A percentile compares a stretch with the other conserved stretches of the same genome.
These are phyloP conservation scores for Plasmodium chabaudi DNA, from an alignment of 169 alveolate species.

Conservation along the genomic window DNA sequence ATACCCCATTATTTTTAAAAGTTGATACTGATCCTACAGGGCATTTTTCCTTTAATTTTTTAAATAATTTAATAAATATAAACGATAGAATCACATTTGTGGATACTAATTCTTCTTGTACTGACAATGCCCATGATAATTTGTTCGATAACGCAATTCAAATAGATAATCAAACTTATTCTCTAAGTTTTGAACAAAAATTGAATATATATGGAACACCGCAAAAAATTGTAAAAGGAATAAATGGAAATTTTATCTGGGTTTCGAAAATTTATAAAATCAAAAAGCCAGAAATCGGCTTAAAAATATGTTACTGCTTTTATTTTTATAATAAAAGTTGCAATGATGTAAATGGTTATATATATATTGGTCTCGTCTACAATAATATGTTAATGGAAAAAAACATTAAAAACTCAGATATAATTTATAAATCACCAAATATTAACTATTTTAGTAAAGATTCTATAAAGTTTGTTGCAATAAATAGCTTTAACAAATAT, in stretches of 20 bases:
- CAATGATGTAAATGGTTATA: slow-evolving; percentile 17
- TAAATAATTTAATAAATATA: slow-evolving; percentile 47
- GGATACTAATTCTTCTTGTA: slow-evolving; percentile 10
- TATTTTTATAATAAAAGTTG: slow-evolving; percentile 36
- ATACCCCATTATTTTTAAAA: slow-evolving; percentile 44
- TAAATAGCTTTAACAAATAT: slow-evolving; percentile 25
- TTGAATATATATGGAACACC: slow-evolving; percentile 69
- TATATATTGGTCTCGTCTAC: slow-evolving; percentile 43
- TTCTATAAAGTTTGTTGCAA: slow-evolving; percentile 57
- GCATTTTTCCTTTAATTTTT: slow-evolving; percentile 30
- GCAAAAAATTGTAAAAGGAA: slow-evolving; percentile 26
- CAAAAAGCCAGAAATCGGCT: slow-evolving; percentile 10
- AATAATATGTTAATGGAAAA: slow-evolving; percentile 15
- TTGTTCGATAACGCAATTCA: slow-evolving; percentile 33
- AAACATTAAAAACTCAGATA: not conserved
- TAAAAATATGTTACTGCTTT: slow-evolving; percentile 72
- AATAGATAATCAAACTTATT: slow-evolving; percentile 13
- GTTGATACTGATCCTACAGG: slow-evolving; percentile 54
- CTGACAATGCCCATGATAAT: slow-evolving; percentile 3
- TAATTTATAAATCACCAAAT: slow-evolving; percentile 23
- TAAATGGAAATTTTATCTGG: slow-evolving; percentile 49
- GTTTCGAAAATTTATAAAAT: slow-evolving; percentile 60
- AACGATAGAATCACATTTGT: slow-evolving; percentile 63
- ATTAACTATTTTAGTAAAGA: slow-evolving; percentile 22
- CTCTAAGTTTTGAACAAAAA: slow-evolving; percentile 35